Conservation (phyloP, 2,329 filamentous ascomycete species). For the Gnomoniopsis smithogilvyi region DNA sequence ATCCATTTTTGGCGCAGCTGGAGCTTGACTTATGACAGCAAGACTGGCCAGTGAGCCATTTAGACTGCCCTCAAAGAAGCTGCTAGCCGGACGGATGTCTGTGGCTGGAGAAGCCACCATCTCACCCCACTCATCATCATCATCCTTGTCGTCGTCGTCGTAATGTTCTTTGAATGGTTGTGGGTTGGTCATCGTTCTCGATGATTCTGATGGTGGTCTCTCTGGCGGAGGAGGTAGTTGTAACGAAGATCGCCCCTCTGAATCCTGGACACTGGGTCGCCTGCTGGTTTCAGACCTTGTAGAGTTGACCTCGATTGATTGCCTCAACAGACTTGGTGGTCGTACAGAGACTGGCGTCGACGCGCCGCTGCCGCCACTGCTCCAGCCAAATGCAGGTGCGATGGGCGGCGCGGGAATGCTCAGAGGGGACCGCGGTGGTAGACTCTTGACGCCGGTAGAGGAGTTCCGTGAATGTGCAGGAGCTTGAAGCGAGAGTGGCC, state of each 20-base stretch:
- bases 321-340: conserved; percentile 11
- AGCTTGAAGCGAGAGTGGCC: conserved; percentile 9
- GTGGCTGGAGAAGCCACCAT: conserved; percentile 47
- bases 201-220: not conserved
- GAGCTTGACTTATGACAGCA: not conserved
- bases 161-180: not conserved
- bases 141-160: conserved; percentile 30
- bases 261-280: not conserved
- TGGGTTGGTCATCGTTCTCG: not conserved
- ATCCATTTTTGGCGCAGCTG: not conserved
- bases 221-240: conserved; percentile 2
- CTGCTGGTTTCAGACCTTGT: not conserved
- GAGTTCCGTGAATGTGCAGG: conserved; percentile 7
- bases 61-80: conserved; percentile 4
- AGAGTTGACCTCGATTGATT: conserved; percentile 7
- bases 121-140: conserved; percentile 60
- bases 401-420: conserved; percentile 13
- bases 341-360: conserved; percentile 13
- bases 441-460: conserved; percentile 8
- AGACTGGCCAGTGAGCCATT: not conserved
- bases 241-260: conserved; percentile 7
- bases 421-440: conserved; percentile 15
- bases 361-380: conserved; percentile 8
- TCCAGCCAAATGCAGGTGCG: conserved; percentile 15
- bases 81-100: conserved; percentile 7